Evolutionary conservation across 2,329 filamentous ascomycete genomes (phyloP).

Genomic region (Talaromyces sp.): DNA sequence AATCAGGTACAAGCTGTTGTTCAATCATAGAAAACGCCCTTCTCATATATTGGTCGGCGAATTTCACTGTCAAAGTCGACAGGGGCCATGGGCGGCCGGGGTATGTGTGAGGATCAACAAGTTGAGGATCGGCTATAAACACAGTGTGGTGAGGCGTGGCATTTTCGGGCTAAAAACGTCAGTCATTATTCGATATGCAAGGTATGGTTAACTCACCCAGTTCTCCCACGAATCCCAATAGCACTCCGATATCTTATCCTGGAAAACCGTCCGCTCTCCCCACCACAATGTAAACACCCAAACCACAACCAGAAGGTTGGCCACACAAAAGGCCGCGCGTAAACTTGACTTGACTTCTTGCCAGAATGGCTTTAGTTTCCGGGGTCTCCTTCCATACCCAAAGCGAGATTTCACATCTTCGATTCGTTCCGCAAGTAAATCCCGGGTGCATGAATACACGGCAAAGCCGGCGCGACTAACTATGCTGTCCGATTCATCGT

Average conservation of each 20-base stretch:
- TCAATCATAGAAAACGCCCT: conserved; percentile 78
- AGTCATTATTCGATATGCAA: not conserved
- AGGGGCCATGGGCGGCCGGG: conserved; percentile 72
- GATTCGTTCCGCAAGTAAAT: conserved; percentile 17
- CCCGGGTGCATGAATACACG: conserved; percentile 17
- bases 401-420: conserved; percentile 10
- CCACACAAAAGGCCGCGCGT: conserved; percentile 37
- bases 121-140: conserved; percentile 83
- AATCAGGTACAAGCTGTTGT: conserved; percentile 71
- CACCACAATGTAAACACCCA: conserved; percentile 78
- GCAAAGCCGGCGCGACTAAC: conserved; percentile 13
- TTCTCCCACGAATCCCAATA: conserved; percentile 84
- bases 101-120: conserved; percentile 93
- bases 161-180: conserved; percentile 57
- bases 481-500: conserved; percentile 9
- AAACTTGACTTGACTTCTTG: conserved; percentile 13
- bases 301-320: conserved; percentile 61
- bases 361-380: conserved; percentile 13
- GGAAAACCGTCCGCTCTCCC: conserved; percentile 78
- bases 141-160: conserved; percentile 78
- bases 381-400: conserved; percentile 4
- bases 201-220: conserved; percentile 60
- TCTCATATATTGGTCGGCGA: conserved; percentile 87
- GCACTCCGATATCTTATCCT: conserved; percentile 64
- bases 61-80: conserved; percentile 59